These are phyloP conservation scores for Colletotrichum sp. DNA, from an alignment of 2,329 filamentous ascomycete genomes.

Conservation along the genomic window DNA sequence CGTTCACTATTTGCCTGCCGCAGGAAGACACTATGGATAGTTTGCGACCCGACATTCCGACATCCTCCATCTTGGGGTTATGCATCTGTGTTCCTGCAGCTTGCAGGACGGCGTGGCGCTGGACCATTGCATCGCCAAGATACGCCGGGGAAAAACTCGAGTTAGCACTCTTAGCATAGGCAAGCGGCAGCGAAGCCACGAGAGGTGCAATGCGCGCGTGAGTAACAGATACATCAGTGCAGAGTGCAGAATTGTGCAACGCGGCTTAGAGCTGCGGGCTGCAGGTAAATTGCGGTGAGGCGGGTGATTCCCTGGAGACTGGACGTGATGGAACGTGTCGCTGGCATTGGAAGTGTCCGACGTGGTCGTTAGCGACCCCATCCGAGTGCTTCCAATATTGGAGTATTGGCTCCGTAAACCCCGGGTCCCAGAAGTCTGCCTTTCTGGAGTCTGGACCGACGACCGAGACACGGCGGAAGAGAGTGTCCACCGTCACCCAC, in stretches of 20 bases:
- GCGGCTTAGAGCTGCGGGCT: not conserved
- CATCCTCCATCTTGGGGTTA: not conserved
- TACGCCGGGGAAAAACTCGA: not conserved
- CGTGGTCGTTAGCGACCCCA: not conserved
- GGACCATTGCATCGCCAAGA: conserved; percentile 3
- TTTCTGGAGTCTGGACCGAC: not conserved
- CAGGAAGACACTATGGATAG: not conserved
- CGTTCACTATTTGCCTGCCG: not conserved
- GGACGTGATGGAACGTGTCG: not conserved
- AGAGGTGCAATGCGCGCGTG: not conserved
- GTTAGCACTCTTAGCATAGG: not conserved
- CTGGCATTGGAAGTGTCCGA: not conserved
- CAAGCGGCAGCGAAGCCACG: not conserved
- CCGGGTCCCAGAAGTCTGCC: not conserved
- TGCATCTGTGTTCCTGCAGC: not conserved
- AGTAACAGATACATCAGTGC: not conserved
- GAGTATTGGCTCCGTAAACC: conserved; percentile 13
- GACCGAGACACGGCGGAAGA: conserved; percentile 3
- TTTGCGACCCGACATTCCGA: not conserved
- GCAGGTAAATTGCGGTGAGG: conserved; percentile 17
- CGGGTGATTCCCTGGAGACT: conserved; percentile 3
- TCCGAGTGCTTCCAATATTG: not conserved
- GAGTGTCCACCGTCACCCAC: not conserved
- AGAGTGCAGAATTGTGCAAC: conserved; percentile 3
- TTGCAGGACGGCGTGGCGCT: not conserved